Conservation (phyloP, 306 rosid species). For the Comarum palustre region DNA sequence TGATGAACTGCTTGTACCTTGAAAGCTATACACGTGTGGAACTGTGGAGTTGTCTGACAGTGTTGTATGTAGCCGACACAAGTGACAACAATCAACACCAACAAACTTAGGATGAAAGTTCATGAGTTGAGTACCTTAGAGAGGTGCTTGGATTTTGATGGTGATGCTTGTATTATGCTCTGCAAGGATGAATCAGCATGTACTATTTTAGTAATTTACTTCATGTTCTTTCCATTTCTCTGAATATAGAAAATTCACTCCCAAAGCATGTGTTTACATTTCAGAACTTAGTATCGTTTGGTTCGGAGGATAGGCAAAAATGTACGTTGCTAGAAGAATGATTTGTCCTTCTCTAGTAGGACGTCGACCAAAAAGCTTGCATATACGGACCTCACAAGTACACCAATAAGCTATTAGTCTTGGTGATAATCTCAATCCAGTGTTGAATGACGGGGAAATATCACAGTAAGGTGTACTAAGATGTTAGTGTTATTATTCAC, state of each 20-base stretch:
- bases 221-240: not conserved
- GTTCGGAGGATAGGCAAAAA: not conserved
- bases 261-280: not conserved
- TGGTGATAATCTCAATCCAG: not conserved
- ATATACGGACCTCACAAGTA: not conserved
- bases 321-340: not conserved
- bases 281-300: not conserved
- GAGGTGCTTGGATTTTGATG: not conserved
- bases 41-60: not conserved
- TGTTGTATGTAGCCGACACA: not conserved
- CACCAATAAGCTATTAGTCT: not conserved
- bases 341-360: not conserved
- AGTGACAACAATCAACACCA: not conserved
- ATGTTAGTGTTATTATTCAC: too few species aligned
- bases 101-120: conserved; percentile 4
- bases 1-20: not conserved
- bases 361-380: not conserved
- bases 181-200: not conserved
- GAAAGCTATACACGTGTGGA: not conserved
- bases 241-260: not conserved
- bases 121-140: not conserved
- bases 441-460: not conserved
- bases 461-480: too few species aligned
- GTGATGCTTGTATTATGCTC: not conserved
- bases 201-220: not conserved